These are phyloP conservation scores for Lepidium africanum DNA, from an alignment of 345 rosid species.

Conservation along the genomic window DNA sequence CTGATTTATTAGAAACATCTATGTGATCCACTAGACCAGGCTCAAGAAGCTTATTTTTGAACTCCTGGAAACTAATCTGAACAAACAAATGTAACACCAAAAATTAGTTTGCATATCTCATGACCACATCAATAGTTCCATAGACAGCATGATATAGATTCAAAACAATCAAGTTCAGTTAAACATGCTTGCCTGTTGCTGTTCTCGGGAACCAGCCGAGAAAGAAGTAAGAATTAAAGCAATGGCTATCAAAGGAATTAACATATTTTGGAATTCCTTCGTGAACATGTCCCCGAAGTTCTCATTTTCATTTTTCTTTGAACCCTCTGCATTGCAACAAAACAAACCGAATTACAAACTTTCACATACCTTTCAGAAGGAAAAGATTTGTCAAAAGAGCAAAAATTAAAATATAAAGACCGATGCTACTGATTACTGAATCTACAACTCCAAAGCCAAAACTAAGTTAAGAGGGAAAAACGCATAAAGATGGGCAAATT, in stretches of 20 bases:
- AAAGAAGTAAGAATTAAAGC: constrained; percentile 41
- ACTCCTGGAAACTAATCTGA: constrained; percentile 97
- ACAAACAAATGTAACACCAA: neutral
- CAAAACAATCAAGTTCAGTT: neutral
- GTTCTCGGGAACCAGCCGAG: constrained; percentile 38
- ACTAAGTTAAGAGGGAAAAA: neutral
- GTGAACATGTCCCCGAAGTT: constrained; percentile 39
- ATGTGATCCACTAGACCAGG: constrained; percentile 90
- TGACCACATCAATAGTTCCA: neutral
- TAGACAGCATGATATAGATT: neutral
- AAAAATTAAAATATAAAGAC: neutral
- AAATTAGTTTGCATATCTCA: neutral
- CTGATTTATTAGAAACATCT: constrained; percentile 79
- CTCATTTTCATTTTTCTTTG: constrained; percentile 47
- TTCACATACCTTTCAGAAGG: neutral
- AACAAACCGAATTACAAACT: neutral
- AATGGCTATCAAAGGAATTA: constrained; percentile 45
- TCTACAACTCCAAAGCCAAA: neutral
- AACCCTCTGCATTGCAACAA: constrained; percentile 54
- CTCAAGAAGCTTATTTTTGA: constrained; percentile 86
- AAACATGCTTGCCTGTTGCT: constrained; percentile 48
- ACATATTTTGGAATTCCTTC: constrained; percentile 41
- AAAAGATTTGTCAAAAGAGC: neutral
- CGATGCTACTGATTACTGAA: neutral
- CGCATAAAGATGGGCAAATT: neutral